phyloP scores from a whole-genome alignment of 2,329 filamentous ascomycete species.

The Cytospora piceae region DNA sequence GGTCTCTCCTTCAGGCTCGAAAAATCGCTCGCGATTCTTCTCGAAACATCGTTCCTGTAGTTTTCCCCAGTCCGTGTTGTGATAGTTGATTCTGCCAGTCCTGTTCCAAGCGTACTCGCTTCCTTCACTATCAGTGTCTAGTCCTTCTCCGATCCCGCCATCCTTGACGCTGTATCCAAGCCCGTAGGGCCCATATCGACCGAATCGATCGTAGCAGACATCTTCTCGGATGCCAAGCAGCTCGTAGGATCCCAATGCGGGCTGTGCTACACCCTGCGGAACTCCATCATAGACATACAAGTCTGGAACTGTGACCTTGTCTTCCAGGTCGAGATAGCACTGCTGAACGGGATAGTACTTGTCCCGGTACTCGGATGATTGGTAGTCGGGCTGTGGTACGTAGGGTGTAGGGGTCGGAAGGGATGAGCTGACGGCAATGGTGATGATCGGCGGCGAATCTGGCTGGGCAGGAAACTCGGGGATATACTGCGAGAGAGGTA shows the following conservation, averaged over 20 bases:
- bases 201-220: conserved; percentile 86
- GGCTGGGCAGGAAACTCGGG: conserved; percentile 70
- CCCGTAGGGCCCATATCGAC: conserved; percentile 82
- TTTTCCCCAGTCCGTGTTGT: conserved; percentile 56
- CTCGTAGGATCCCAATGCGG: conserved; percentile 76
- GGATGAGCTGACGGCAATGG: conserved; percentile 39
- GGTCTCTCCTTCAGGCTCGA: conserved; percentile 41
- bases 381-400: conserved; percentile 70
- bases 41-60: conserved; percentile 58
- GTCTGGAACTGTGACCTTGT: conserved; percentile 61
- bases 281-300: conserved; percentile 72
- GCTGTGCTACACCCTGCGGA: conserved; percentile 75
- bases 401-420: conserved; percentile 58
- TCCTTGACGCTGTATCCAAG: conserved; percentile 76
- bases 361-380: conserved; percentile 57
- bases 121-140: conserved; percentile 73
- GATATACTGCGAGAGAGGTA: conserved; percentile 63
- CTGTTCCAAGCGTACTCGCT: conserved; percentile 61
- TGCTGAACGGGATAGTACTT: conserved; percentile 57
- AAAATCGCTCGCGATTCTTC: conserved; percentile 67
- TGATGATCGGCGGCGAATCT: conserved; percentile 38
- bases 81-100: conserved; percentile 60
- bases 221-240: conserved; percentile 75
- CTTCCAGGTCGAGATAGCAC: conserved; percentile 66
- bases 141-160: conserved; percentile 72